Evolutionary conservation across 495 filamentous ascomycete species (phyloP).

Genomic region (Platismatia glauca): DNA sequence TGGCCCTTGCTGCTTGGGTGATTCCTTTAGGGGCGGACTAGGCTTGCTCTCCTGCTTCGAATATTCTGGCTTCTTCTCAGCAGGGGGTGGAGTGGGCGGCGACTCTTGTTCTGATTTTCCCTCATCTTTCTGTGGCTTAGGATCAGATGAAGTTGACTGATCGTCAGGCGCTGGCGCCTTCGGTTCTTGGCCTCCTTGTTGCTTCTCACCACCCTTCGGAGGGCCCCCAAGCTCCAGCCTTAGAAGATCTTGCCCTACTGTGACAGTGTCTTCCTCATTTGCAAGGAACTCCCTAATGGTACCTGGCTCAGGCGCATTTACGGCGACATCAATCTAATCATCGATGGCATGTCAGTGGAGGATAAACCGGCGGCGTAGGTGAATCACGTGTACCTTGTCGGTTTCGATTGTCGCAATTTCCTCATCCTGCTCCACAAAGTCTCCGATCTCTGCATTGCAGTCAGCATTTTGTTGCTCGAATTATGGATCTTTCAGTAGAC

Average conservation of each 20-base stretch:
- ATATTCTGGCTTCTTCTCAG: constrained; percentile 34
- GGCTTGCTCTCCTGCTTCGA: constrained; percentile 41
- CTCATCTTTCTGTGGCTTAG: constrained; percentile 47
- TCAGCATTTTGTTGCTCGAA: constrained; percentile 79
- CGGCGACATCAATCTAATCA: constrained; percentile 79
- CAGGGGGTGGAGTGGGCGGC: constrained; percentile 26
- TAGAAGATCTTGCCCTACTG: constrained; percentile 83
- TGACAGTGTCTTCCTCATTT: constrained; percentile 92
- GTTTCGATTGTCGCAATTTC: constrained; percentile 99
- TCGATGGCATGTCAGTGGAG: constrained; percentile 10
- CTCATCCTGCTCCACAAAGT: constrained; percentile 91
- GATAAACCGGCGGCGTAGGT: neutral
- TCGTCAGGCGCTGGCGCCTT: constrained; percentile 53
- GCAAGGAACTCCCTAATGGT: constrained; percentile 86
- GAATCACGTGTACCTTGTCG: constrained; percentile 68
- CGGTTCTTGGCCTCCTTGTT: constrained; percentile 42
- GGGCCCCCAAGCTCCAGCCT: constrained; percentile 71
- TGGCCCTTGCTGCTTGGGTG: constrained; percentile 22
- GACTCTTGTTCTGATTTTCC: constrained; percentile 35
- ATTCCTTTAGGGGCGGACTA: constrained; percentile 30
- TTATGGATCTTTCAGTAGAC: constrained; percentile 60
- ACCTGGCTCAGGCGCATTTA: constrained; percentile 89
- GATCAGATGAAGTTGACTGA: constrained; percentile 45
- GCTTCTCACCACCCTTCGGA: constrained; percentile 42
- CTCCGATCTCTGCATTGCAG: constrained; percentile 62